Percentiles rank a stretch among this genome's conserved stretches.
phyloP scores from a whole-genome alignment of 208 protist species.

The Trypanosoma vivax region DNA sequence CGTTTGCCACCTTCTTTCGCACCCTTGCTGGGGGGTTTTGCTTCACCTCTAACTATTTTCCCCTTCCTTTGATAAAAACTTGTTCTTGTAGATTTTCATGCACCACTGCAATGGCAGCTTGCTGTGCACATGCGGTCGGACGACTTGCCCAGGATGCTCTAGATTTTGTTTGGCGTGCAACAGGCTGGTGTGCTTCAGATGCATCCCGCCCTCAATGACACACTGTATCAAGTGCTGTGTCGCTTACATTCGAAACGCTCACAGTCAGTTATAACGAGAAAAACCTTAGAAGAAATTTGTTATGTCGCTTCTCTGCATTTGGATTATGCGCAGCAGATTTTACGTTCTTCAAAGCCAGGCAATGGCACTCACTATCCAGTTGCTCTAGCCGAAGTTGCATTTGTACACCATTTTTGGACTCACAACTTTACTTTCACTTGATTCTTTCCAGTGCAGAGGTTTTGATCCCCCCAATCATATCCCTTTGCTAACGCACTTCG shows the following conservation, averaged over 20 bases:
- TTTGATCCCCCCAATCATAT: too few relatives aligned
- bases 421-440: too few relatives aligned
- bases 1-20: conserved; percentile 2
- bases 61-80: conserved; percentile 13
- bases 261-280: conserved; percentile 33
- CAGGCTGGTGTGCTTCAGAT: conserved; percentile 43
- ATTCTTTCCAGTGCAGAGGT: too few relatives aligned
- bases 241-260: conserved; percentile 49
- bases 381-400: too few relatives aligned
- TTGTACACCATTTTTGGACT: too few relatives aligned
- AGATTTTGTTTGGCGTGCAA: conserved; percentile 67
- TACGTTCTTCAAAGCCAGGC: too few relatives aligned
- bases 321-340: too few relatives aligned
- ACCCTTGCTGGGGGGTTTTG: not conserved
- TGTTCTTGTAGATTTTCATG: conserved; percentile 10
- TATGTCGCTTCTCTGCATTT: too few relatives aligned
- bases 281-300: not conserved
- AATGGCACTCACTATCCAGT: too few relatives aligned
- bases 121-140: conserved; percentile 44
- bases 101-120: conserved; percentile 43
- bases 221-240: conserved; percentile 70
- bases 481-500: too few relatives aligned
- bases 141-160: conserved; percentile 49
- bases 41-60: conserved; percentile 3
- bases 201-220: conserved; percentile 47